Evolutionary conservation across 257 asterid genomes (phyloP).

Genomic region (Solanum dulcamara): DNA sequence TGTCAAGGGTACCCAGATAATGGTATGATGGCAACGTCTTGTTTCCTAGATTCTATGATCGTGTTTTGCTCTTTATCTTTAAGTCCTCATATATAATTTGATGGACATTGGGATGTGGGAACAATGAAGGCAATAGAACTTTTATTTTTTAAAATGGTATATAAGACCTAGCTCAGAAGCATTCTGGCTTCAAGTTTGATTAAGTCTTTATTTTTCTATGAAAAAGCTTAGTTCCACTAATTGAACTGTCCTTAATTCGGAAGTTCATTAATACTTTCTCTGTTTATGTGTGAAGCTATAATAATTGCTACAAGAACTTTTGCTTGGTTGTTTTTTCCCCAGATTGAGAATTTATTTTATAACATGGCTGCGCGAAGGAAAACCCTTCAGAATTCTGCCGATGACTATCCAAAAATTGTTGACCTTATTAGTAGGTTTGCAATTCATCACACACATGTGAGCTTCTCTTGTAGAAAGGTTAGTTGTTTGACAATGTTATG

Average conservation of each 20-base stretch:
- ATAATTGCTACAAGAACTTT: neutral
- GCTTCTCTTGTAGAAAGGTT: constrained; percentile 96
- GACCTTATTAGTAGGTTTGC: constrained; percentile 88
- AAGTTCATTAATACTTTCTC: neutral
- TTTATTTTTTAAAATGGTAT: neutral
- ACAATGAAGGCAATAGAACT: neutral
- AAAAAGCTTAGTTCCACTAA: neutral
- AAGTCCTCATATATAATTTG: neutral
- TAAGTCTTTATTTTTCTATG: neutral
- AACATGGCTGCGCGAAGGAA: constrained; percentile 93
- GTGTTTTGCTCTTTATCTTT: neutral
- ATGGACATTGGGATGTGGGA: neutral
- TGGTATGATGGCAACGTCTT: constrained; percentile 34
- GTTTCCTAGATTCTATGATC: constrained; percentile 3
- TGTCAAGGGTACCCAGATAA: constrained; percentile 94
- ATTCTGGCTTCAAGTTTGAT: neutral
- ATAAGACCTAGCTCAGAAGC: neutral
- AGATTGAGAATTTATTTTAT: constrained; percentile 87
- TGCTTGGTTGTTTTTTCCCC: constrained; percentile 2
- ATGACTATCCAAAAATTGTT: constrained; percentile 86
- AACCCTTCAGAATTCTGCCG: constrained; percentile 89
- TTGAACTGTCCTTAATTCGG: neutral
- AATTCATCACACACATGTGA: constrained; percentile 63
- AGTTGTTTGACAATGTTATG: constrained; percentile 7
- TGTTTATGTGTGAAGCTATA: neutral